These are phyloP conservation scores for Aplosporella prunicola DNA, from an alignment of 2,329 filamentous ascomycete species.

Conservation along the genomic window DNA sequence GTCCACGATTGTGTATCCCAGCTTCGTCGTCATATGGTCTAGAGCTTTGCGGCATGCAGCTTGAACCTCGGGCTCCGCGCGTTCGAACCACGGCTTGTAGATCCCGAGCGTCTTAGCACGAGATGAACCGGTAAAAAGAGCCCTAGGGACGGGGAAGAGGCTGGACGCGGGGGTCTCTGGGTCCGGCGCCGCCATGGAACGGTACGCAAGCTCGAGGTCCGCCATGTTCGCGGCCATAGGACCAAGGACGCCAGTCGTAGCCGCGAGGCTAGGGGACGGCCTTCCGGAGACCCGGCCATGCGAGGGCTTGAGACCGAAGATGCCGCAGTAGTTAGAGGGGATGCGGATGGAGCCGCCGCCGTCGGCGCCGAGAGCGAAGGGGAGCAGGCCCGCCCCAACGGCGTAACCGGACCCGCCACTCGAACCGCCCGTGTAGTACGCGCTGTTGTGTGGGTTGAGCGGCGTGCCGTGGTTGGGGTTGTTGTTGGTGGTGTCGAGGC, in stretches of 20 bases:
- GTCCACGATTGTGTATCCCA: slow-evolving; percentile 48
- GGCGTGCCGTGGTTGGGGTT: slow-evolving; percentile 65
- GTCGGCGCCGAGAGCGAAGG: slow-evolving; percentile 62
- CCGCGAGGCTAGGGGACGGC: slow-evolving; percentile 50
- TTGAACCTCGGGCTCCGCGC: slow-evolving; percentile 55
- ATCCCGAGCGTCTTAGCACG: slow-evolving; percentile 58
- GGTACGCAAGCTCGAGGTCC: slow-evolving; percentile 76
- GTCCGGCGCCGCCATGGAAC: slow-evolving; percentile 66
- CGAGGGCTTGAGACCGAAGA: slow-evolving; percentile 72
- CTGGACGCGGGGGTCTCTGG: slow-evolving; percentile 50
- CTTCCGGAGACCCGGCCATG: slow-evolving; percentile 57
- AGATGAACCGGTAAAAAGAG: slow-evolving; percentile 29
- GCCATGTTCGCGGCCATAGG: slow-evolving; percentile 67
- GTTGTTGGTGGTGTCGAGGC: slow-evolving; percentile 68
- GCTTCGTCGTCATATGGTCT: slow-evolving; percentile 43
- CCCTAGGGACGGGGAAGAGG: slow-evolving; percentile 48
- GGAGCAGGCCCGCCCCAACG: slow-evolving; percentile 60
- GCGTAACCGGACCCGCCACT: slow-evolving; percentile 68
- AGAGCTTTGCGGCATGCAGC: slow-evolving; percentile 54
- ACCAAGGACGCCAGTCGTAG: slow-evolving; percentile 58
- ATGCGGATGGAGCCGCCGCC: slow-evolving; percentile 69
- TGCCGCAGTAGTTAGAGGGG: slow-evolving; percentile 64
- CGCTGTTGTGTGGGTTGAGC: slow-evolving; percentile 64
- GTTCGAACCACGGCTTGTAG: slow-evolving; percentile 58
- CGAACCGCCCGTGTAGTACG: slow-evolving; percentile 73